Percentiles rank a stretch among this genome's conserved stretches.
phyloP scores from a whole-genome alignment of 2,329 filamentous ascomycete species.

The Ramularia endophylla region DNA sequence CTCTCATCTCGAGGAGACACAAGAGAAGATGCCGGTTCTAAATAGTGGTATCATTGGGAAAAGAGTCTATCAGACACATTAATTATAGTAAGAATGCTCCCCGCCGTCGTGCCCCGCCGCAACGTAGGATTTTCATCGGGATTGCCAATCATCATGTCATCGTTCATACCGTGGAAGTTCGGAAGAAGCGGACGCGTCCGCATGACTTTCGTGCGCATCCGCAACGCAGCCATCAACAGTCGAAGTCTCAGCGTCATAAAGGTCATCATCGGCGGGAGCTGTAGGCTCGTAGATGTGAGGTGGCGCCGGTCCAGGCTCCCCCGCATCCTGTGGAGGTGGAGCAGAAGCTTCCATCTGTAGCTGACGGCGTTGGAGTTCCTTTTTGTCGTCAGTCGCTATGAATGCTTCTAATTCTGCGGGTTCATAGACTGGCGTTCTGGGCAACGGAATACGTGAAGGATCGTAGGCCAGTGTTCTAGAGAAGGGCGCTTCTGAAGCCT shows the following conservation, averaged over 20 bases:
- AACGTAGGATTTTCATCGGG: too few relatives aligned
- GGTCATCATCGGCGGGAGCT: constrained; percentile 13
- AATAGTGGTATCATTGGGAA: too few relatives aligned
- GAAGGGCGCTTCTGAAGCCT: constrained; percentile 3
- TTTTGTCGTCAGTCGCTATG: constrained; percentile 63
- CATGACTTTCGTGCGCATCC: too few relatives aligned
- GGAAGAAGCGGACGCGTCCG: too few relatives aligned
- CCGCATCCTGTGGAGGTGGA: constrained; percentile 24
- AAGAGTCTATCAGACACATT: too few relatives aligned
- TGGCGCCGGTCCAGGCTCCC: constrained; percentile 5
- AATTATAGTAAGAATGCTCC: too few relatives aligned
- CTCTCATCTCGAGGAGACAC: too few relatives aligned
- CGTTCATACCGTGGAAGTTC: constrained; percentile 1
- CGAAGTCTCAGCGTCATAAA: constrained; percentile 6
- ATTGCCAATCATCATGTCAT: neutral
- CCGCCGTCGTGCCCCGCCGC: too few relatives aligned
- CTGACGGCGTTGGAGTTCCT: constrained; percentile 58
- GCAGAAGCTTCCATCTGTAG: constrained; percentile 38
- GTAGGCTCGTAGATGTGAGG: constrained; percentile 5
- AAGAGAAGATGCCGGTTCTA: too few relatives aligned
- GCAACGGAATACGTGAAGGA: neutral
- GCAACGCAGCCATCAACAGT: neutral
- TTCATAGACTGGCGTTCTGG: constrained; percentile 2
- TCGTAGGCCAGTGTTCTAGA: constrained; percentile 11
- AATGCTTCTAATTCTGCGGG: neutral